A percentile compares a stretch with the other conserved stretches of the same genome.
Conservation (phyloP, 2,329 filamentous ascomycete species). For the Claviceps fusiformis region DNA sequence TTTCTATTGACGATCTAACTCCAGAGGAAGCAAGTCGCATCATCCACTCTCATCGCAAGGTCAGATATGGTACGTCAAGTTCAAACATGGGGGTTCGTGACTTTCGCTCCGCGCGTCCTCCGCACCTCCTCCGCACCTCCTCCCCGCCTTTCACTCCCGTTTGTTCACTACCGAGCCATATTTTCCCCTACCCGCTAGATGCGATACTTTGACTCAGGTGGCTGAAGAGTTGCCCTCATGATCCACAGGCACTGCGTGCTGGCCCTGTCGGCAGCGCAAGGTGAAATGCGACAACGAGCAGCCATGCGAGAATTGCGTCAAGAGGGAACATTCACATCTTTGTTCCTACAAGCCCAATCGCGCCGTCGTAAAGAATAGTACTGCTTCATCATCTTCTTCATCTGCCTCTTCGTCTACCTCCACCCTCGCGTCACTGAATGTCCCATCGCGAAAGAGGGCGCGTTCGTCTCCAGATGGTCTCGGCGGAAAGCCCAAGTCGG, state of each 20-base stretch:
- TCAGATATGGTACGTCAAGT: constrained; percentile 46
- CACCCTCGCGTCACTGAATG: constrained; percentile 8
- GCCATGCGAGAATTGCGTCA: constrained; percentile 55
- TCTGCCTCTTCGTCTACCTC: constrained; percentile 9
- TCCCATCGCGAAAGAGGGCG: constrained; percentile 19
- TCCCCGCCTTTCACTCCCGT: background rate
- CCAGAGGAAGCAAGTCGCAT: constrained; percentile 54
- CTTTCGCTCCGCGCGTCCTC: background rate
- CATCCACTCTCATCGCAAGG: constrained; percentile 56
- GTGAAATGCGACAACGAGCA: constrained; percentile 58
- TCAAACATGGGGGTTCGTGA: too few species aligned
- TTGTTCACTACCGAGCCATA: background rate
- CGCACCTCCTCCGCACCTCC: background rate
- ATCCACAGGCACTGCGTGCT: constrained; percentile 44
- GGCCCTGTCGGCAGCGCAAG: constrained; percentile 54
- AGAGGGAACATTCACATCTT: constrained; percentile 49
- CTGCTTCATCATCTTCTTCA: background rate
- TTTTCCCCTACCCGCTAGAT: background rate
- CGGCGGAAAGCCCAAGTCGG: constrained; percentile 20
- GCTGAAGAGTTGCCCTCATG: background rate
- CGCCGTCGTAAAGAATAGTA: constrained; percentile 24
- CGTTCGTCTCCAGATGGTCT: constrained; percentile 18
- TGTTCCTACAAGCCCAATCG: constrained; percentile 55
- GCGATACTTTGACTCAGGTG: background rate
- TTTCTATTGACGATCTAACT: constrained; percentile 42